Evolutionary conservation across 73 alveolate genomes (phyloP).

Genomic region (Diophrys appendiculata): DNA sequence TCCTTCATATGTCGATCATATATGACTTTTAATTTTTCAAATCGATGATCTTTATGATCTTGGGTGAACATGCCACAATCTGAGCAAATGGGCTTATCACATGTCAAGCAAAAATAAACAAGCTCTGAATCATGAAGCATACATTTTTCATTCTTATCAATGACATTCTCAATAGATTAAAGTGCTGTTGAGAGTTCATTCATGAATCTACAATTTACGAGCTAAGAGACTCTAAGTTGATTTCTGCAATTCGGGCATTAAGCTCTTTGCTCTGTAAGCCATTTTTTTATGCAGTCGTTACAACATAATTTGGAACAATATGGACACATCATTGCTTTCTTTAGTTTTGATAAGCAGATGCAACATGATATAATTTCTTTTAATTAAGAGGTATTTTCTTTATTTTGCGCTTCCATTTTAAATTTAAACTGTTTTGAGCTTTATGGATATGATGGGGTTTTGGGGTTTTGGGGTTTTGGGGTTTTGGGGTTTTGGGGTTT

Average conservation of each 20-base stretch:
- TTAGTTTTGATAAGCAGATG: constrained; percentile 32
- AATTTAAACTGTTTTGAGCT: too few relatives aligned
- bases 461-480: too few relatives aligned
- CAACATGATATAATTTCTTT: not conserved
- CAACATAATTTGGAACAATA: constrained; percentile 94
- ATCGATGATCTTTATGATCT: constrained; percentile 90
- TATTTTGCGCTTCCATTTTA: not conserved
- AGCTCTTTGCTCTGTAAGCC: constrained; percentile 79
- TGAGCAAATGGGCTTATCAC: constrained; percentile 92
- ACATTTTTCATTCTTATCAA: constrained; percentile 76
- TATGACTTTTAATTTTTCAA: constrained; percentile 83
- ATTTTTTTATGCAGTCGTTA: constrained; percentile 85
- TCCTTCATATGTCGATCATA: constrained; percentile 69
- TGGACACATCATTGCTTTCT: constrained; percentile 93
- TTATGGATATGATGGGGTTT: too few relatives aligned
- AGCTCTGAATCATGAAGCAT: constrained; percentile 77
- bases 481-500: too few relatives aligned
- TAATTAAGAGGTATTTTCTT: not conserved
- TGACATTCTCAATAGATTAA: constrained; percentile 61
- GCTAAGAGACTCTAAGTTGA: constrained; percentile 67
- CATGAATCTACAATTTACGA: constrained; percentile 83
- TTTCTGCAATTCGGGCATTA: constrained; percentile 95
- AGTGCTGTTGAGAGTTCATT: constrained; percentile 78
- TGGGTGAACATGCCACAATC: constrained; percentile 96
- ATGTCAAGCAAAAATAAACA: constrained; percentile 89